Evolutionary conservation across 2,329 filamentous ascomycete genomes (phyloP), one percentile per base, ranked within the genome.

Genomic region (Aspergillus terreus): DNA sequence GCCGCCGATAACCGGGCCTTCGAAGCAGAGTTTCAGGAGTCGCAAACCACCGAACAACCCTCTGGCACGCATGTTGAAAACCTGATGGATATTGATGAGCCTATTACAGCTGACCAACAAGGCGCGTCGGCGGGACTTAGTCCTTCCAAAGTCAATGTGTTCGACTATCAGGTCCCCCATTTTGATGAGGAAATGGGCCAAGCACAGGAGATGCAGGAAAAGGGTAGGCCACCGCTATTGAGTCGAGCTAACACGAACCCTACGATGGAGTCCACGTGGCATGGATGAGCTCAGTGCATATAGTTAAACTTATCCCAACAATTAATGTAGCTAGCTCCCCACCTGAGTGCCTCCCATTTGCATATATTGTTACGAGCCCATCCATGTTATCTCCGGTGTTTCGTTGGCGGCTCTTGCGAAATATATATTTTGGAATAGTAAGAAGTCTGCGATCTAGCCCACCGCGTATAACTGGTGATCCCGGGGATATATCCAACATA

Each of bases 1-100:
- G 70, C 75, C 32, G 66, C 65, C 41, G 79, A 82, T 57, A 81
- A 79, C 44, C 58, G 67, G 46, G 59, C 64, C 15, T 77, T 77
- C 50, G 64, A 66, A 21, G 54, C 58, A 1, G 73, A 75, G 46
- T 63, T 69, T 46, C 53, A 63, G 19, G 62, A 62, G 17, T 55
- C 61, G n/a, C 52, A 64, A 14, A 50, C 47, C 36, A 50, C 54
- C 11, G 46, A 53, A 19, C 56, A 47, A 27, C 4, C 27, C 50
- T 19, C 10, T 46, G 14, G 32, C 48, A 14, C 50, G 51, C 38
- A 10, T 21, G 14, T 15, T 19, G 43, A 41, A 9, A 25, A 35
- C 14, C 6, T 12, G 14, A 40, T 43, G 25, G 38, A 51, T 21
- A 44, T 23, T 2, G 33, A 40, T 44, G 45, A 44, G 38, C 9